Base-by-base conservation (phyloP, 2,329 filamentous ascomycete species). In the Monosporascus sp. region DNA sequence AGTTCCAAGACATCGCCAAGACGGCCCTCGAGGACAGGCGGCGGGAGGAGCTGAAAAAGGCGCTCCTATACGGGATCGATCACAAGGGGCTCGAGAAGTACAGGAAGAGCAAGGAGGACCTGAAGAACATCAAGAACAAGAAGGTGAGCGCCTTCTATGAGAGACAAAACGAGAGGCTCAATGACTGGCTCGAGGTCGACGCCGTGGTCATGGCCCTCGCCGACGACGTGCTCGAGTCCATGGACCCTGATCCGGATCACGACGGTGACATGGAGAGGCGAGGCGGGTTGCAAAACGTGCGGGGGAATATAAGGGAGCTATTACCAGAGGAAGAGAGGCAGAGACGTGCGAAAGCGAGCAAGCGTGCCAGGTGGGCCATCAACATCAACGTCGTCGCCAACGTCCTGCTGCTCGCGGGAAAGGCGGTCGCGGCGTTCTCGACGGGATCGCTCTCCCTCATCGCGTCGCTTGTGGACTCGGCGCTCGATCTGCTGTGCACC, bases 361-460 rank as follows among this genome's bases (percentile, higher is more conserved):
- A 71, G 54, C 72, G 77, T 50, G 79, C 80, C 0, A 76, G 72
- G 58, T 80, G 77, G 76, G 81, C 81, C 51, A 56, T 54, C 53
- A 75, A 72, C 53, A 75, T 83, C 62, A 85, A 85, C 55, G 75
- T 85, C 7, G 65, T 78, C n/a, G 81, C 81, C 39, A 85, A 85
- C 59, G 74, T 83, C 41, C 61, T 82, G 47, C 72, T 85, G 2
- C 70, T 85, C 3, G 67, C 72, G 9, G 80, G 78, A 5, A 85
- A 85, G 62, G 72, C 79, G 46, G 69, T 77, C 15, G 81, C 81
- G 15, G 79, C 79, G 18, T 69, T 79, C 41, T 77, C 74, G 57
- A 82, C 81, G 2, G 77, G 70, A 48, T 86, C 82, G 1, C 73
- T 86, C 7, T 85, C 82, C 1, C 72, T 86, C 18, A 78, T 85